Conservation (phyloP, 2,329 filamentous ascomycete genomes). For the Aplosporella prunicola region DNA sequence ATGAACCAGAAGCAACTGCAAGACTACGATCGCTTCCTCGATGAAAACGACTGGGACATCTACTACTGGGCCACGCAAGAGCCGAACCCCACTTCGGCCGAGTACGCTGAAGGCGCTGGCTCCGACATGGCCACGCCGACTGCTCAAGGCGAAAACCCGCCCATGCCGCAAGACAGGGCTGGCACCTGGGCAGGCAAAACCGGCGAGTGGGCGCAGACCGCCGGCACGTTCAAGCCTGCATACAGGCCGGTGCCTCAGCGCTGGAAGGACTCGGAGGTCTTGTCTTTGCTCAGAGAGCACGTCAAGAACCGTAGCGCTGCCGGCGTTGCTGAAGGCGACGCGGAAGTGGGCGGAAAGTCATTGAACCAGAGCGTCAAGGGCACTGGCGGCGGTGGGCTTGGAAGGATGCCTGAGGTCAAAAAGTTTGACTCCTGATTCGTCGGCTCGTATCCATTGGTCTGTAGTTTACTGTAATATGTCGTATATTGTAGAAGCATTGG, state of each 20-base stretch:
- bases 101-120: slow-evolving; percentile 46
- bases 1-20: slow-evolving; percentile 67
- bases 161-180: slow-evolving; percentile 41
- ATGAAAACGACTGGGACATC: slow-evolving; percentile 99
- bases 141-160: slow-evolving; percentile 34
- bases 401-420: slow-evolving; percentile 43
- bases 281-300: slow-evolving; percentile 68
- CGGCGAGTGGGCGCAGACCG: slow-evolving; percentile 94
- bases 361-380: slow-evolving; percentile 23
- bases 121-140: slow-evolving; percentile 33
- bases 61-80: slow-evolving; percentile 99
- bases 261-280: slow-evolving; percentile 76
- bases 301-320: slow-evolving; percentile 62
- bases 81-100: slow-evolving; percentile 48
- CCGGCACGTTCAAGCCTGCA: slow-evolving; percentile 87
- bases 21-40: slow-evolving; percentile 85
- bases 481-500: too few relatives aligned
- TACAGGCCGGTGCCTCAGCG: slow-evolving; percentile 80
- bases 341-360: slow-evolving; percentile 24
- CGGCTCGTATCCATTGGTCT: too few relatives aligned
- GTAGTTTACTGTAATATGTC: too few relatives aligned
- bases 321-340: slow-evolving; percentile 37
- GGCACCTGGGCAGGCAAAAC: slow-evolving; percentile 24
- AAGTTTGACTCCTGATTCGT: slow-evolving; percentile 30
- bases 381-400: slow-evolving; percentile 33